Percentiles rank a stretch among this genome's conserved stretches.
These are phyloP conservation scores for Xylariaceae sp. DNA, from an alignment of 2,329 filamentous ascomycete genomes.

Conservation along the genomic window DNA sequence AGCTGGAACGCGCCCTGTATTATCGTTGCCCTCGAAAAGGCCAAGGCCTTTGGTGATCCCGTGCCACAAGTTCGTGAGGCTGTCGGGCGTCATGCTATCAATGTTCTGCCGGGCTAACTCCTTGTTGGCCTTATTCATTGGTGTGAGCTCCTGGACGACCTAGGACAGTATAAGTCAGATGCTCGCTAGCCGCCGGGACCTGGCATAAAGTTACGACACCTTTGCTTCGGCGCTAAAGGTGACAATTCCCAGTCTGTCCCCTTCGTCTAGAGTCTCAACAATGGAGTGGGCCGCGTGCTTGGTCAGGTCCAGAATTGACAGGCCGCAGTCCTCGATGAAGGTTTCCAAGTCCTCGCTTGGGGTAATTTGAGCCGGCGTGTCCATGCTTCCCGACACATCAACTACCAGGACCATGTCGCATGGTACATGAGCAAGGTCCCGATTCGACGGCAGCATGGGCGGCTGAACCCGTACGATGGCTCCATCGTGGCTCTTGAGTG, in stretches of 20 bases:
- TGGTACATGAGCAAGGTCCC: slow-evolving; percentile 32
- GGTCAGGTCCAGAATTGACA: slow-evolving; percentile 50
- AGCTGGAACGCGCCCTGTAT: slow-evolving; percentile 35
- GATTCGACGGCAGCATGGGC: slow-evolving; percentile 27
- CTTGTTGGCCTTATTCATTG: slow-evolving; percentile 43
- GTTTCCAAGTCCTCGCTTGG: slow-evolving; percentile 26
- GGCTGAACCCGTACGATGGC: slow-evolving; percentile 40
- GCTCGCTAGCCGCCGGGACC: not conserved
- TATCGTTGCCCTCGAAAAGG: slow-evolving; percentile 30
- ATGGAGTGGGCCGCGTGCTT: slow-evolving; percentile 55
- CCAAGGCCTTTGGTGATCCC: slow-evolving; percentile 44
- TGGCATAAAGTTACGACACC: not conserved
- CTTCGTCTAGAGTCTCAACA: slow-evolving; percentile 45
- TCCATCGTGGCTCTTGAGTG: slow-evolving; percentile 29
- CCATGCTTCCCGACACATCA: slow-evolving; percentile 54
- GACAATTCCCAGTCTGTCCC: slow-evolving; percentile 51
- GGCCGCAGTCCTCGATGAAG: slow-evolving; percentile 35
- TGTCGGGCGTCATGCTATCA: slow-evolving; percentile 28
- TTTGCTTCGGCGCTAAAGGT: slow-evolving; percentile 38
- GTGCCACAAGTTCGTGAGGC: slow-evolving; percentile 50
- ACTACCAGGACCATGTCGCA: slow-evolving; percentile 57
- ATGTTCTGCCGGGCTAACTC: slow-evolving; percentile 32
- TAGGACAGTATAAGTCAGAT: slow-evolving; percentile 4
- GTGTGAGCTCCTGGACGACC: slow-evolving; percentile 36
- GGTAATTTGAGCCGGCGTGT: slow-evolving; percentile 35